A percentile compares a stretch with the other conserved stretches of the same genome.
Conservation (phyloP, 2,329 filamentous ascomycete species). For the Penicillium sp. region DNA sequence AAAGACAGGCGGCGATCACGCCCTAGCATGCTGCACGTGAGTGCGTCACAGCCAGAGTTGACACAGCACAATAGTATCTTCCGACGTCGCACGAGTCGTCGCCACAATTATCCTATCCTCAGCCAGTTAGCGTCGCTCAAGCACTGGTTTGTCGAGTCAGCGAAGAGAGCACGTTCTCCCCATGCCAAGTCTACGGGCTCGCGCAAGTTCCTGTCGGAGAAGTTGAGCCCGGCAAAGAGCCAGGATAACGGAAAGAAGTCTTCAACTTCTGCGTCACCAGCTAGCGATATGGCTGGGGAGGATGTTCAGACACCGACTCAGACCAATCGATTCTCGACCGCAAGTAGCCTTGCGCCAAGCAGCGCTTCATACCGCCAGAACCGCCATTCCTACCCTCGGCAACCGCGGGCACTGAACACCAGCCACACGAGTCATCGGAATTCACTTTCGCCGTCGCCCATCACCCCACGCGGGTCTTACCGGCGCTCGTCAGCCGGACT, state of each 20-base stretch:
- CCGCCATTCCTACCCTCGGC: conserved; percentile 43
- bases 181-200: conserved; percentile 37
- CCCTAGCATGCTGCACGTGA: conserved; percentile 83
- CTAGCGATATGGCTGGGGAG: conserved; percentile 23
- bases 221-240: conserved; percentile 40
- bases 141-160: conserved; percentile 71
- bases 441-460: conserved; percentile 80
- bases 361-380: conserved; percentile 45
- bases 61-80: conserved; percentile 58
- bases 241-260: conserved; percentile 36
- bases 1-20: conserved; percentile 80
- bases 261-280: conserved; percentile 21
- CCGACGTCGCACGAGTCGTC: conserved; percentile 55
- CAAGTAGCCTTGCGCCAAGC: conserved; percentile 45
- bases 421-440: conserved; percentile 55
- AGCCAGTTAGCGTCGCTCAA: conserved; percentile 68
- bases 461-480: conserved; percentile 85
- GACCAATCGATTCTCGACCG: conserved; percentile 42
- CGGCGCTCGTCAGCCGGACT: conserved; percentile 80
- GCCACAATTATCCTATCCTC: conserved; percentile 64
- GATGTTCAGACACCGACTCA: conserved; percentile 39
- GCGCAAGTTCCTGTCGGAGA: conserved; percentile 42
- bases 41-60: conserved; percentile 68
- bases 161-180: conserved; percentile 63
- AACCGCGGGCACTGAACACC: conserved; percentile 38